These are phyloP conservation scores for Aspergillus baeticus DNA, from an alignment of 495 filamentous ascomycete species.

Conservation along the genomic window DNA sequence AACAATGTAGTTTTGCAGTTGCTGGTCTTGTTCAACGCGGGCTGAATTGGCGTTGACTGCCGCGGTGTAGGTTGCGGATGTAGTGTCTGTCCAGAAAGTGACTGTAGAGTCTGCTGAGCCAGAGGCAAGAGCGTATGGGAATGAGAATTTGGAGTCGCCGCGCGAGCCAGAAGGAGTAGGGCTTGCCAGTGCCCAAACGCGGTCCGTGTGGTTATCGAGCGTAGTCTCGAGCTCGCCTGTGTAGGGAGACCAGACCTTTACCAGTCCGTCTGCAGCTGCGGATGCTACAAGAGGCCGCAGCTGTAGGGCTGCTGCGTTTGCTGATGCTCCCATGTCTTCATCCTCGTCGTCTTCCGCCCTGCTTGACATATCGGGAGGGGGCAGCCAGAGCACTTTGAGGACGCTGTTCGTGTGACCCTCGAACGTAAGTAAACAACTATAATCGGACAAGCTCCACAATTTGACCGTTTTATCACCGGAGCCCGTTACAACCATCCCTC, in stretches of 20 bases:
- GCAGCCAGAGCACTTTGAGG: constrained; percentile 89
- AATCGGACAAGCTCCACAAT: constrained; percentile 91
- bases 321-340: constrained; percentile 28
- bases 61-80: constrained; percentile 70
- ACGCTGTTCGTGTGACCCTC: constrained; percentile 96
- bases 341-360: constrained; percentile 30
- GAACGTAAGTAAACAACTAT: constrained; percentile 88
- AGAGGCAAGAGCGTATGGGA: constrained; percentile 73
- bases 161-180: constrained; percentile 32
- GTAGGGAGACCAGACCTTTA: constrained; percentile 89
- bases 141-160: constrained; percentile 18
- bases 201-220: constrained; percentile 92
- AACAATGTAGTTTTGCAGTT: constrained; percentile 87
- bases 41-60: constrained; percentile 66
- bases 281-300: constrained; percentile 66
- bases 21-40: constrained; percentile 88
- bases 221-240: constrained; percentile 81
- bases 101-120: constrained; percentile 86
- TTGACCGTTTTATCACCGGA: constrained; percentile 95
- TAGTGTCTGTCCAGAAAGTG: constrained; percentile 94
- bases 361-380: constrained; percentile 50
- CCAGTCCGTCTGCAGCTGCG: constrained; percentile 91
- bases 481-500: constrained; percentile 80
- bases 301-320: constrained; percentile 26
- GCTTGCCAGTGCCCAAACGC: constrained; percentile 84